phyloP scores from a whole-genome alignment of 108 stramenopile species.

The Mediolabrus comicus region DNA sequence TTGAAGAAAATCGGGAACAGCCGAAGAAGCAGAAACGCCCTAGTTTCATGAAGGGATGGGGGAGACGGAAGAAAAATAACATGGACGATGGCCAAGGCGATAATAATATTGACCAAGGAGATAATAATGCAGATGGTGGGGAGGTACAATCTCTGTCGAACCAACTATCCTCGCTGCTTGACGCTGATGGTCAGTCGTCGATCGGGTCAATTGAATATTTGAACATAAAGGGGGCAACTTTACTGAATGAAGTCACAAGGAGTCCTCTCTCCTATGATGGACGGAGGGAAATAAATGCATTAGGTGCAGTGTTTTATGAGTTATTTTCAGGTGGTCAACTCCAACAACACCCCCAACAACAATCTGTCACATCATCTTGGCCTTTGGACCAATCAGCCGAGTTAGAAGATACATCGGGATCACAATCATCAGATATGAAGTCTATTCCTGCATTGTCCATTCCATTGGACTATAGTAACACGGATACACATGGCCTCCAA shows the following conservation, averaged over 20 bases:
- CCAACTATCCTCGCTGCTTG: not conserved
- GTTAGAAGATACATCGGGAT: too few species aligned
- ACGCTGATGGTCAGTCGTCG: not conserved
- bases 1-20: too few species aligned
- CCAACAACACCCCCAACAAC: not conserved
- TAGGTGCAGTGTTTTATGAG: conserved; percentile 3
- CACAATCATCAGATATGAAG: too few species aligned
- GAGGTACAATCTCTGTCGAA: not conserved
- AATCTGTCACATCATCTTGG: too few species aligned
- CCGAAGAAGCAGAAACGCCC: too few species aligned
- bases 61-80: too few species aligned
- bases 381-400: not conserved
- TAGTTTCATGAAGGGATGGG: too few species aligned
- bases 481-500: not conserved
- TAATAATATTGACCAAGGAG: not conserved
- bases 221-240: not conserved
- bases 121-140: not conserved
- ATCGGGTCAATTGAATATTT: not conserved
- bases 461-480: not conserved
- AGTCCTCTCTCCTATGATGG: too few species aligned
- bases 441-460: not conserved
- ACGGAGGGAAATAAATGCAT: not conserved
- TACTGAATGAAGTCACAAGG: not conserved
- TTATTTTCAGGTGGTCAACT: not conserved
- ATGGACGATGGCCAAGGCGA: too few species aligned